Conservation (phyloP, 805 yeast genomes). For the Nakazawaea molendinolei region DNA sequence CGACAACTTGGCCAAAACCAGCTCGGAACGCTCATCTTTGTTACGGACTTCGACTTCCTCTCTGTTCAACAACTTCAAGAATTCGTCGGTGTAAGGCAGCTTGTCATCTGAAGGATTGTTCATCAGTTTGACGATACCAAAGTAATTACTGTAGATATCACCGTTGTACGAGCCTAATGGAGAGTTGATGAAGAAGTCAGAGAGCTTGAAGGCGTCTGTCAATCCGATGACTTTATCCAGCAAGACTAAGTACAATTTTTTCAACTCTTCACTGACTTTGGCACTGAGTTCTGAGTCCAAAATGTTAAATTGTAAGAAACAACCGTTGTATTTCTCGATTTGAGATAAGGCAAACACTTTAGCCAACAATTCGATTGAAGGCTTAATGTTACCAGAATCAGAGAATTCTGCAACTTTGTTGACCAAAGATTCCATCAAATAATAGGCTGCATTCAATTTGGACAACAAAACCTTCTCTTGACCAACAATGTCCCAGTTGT, state of each 20-base stretch:
- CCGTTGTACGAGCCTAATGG: constrained; percentile 80
- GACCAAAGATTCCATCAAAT: constrained; percentile 33
- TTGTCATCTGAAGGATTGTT: constrained; percentile 48
- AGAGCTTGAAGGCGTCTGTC: constrained; percentile 78
- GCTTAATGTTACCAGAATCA: constrained; percentile 33
- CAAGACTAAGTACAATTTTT: constrained; percentile 38
- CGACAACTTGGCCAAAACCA: constrained; percentile 17
- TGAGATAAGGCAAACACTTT: constrained; percentile 58
- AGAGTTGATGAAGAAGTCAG: constrained; percentile 76
- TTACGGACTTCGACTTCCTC: constrained; percentile 29
- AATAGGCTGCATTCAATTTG: constrained; percentile 45
- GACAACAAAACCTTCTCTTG: constrained; percentile 39
- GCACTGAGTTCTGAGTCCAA: constrained; percentile 44
- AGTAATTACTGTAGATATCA: constrained; percentile 76
- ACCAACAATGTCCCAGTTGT: constrained; percentile 40
- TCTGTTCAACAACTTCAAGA: constrained; percentile 32
- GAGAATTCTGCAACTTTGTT: constrained; percentile 23
- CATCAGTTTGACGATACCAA: constrained; percentile 39
- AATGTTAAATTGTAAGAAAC: constrained; percentile 60
- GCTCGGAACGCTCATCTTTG: constrained; percentile 16
- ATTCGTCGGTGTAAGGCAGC: constrained; percentile 48
- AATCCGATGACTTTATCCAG: constrained; percentile 69
- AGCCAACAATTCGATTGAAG: constrained; percentile 47
- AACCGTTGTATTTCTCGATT: constrained; percentile 65
- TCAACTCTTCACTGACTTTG: constrained; percentile 33